Percentiles rank a stretch among this genome's conserved stretches.
phyloP scores from a whole-genome alignment of 139 green algal genomes.

The Auxenochlorella pyrenoidosa region DNA sequence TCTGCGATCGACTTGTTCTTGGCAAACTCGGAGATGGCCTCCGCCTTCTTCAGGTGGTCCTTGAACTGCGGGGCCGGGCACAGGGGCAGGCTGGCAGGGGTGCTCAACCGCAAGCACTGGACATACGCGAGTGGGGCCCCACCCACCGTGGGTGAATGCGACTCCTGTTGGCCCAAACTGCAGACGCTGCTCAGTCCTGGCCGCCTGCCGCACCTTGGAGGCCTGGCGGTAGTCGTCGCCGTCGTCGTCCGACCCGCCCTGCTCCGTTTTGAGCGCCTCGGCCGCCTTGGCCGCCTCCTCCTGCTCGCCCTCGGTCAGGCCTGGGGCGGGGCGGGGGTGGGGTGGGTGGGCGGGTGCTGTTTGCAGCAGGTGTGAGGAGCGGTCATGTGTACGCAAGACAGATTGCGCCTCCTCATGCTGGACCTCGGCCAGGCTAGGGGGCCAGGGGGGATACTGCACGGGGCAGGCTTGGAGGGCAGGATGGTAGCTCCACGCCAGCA shows the following conservation, averaged over 20 bases:
- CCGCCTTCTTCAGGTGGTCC: constrained; percentile 87
- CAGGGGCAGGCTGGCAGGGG: neutral
- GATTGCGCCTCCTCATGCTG: no score
- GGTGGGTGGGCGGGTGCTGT: no score
- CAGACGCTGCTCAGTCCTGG: no score
- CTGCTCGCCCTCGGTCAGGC: constrained; percentile 86
- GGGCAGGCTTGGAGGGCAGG: no score
- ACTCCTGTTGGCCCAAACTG: no score
- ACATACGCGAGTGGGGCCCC: no score
- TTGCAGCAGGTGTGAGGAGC: no score
- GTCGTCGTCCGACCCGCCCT: constrained; percentile 50
- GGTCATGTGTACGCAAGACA: no score
- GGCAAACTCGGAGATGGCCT: constrained; percentile 88
- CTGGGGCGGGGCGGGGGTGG: constrained; percentile 39
- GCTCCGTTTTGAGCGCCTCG: constrained; percentile 51
- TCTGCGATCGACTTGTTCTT: constrained; percentile 89
- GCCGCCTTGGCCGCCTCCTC: constrained; percentile 65
- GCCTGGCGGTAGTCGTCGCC: constrained; percentile 59
- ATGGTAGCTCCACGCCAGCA: no score
- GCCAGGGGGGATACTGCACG: no score
- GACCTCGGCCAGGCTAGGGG: no score
- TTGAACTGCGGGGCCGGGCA: constrained; percentile 72
- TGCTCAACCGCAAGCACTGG: neutral
- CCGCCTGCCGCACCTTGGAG: constrained; percentile 19
- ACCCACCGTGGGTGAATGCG: no score